Evolutionary conservation across 345 rosid genomes (phyloP).

Genomic region (Eutrema yunnanense): DNA sequence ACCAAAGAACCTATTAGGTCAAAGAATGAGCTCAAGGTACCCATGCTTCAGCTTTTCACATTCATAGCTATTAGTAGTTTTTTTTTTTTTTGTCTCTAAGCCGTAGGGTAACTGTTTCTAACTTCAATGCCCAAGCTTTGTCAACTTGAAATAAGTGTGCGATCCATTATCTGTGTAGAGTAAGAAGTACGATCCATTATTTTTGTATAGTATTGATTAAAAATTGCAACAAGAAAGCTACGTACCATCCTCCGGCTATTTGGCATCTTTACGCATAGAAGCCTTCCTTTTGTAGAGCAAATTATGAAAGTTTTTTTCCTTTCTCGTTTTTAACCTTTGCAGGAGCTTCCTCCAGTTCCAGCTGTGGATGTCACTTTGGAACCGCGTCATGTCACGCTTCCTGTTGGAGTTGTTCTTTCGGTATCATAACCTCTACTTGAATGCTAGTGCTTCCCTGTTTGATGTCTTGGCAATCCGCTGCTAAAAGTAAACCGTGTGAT

Average conservation of each 20-base stretch:
- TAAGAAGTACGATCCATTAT: neutral
- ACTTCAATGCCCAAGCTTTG: neutral
- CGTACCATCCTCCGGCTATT: neutral
- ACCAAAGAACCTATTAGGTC: conserved; percentile 62
- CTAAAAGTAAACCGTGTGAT: neutral
- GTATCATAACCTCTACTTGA: conserved; percentile 31
- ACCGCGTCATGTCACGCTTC: conserved; percentile 59
- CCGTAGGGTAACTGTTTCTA: neutral
- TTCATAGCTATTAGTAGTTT: neutral
- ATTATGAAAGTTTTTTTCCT: neutral
- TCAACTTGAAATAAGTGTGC: neutral
- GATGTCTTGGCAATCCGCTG: neutral
- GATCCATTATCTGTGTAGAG: neutral
- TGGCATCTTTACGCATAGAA: neutral
- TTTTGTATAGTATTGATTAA: neutral
- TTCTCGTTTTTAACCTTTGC: conserved; percentile 5
- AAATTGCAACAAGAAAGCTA: neutral
- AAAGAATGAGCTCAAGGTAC: conserved; percentile 79
- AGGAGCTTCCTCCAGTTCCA: conserved; percentile 87
- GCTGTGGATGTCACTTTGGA: conserved; percentile 50
- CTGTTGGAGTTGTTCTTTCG: conserved; percentile 85
- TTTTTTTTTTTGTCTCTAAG: neutral
- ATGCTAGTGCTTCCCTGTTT: conserved; percentile 8
- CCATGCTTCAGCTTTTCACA: conserved; percentile 2
- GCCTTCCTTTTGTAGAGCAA: neutral